A percentile compares a stretch with the other conserved stretches of the same genome.
phyloP scores from a whole-genome alignment of 2,329 filamentous ascomycete species.

The Stagonosporopsis vannaccii region DNA sequence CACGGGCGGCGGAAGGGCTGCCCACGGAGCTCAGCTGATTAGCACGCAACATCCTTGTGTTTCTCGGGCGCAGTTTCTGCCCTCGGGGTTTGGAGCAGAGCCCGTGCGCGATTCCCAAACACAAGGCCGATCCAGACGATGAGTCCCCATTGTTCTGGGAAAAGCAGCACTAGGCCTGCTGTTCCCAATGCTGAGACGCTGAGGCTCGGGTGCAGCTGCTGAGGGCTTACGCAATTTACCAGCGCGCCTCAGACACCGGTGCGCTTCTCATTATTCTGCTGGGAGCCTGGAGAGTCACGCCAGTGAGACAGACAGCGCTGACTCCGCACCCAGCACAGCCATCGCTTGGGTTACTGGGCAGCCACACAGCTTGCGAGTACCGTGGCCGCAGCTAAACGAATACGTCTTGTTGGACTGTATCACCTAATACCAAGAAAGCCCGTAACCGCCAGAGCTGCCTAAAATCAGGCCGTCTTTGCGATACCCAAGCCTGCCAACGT shows the following conservation, averaged over 20 bases:
- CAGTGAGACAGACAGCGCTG: not conserved
- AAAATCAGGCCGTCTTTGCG: conserved; percentile 8
- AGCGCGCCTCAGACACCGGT: conserved; percentile 11
- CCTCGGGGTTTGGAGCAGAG: conserved; percentile 4
- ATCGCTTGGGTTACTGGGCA: conserved; percentile 1
- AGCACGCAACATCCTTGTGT: not conserved
- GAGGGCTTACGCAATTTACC: conserved; percentile 6
- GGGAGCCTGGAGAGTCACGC: not conserved
- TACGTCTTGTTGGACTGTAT: not conserved
- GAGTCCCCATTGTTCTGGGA: conserved; percentile 4
- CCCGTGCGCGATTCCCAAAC: conserved; percentile 4
- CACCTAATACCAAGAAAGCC: not conserved
- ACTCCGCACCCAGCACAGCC: not conserved
- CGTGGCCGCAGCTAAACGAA: conserved; percentile 5
- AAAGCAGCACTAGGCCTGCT: not conserved
- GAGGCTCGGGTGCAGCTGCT: conserved; percentile 5
- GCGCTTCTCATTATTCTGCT: not conserved
- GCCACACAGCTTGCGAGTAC: conserved; percentile 12
- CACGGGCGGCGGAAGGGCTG: not conserved
- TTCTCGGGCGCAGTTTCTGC: conserved; percentile 6
- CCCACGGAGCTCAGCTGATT: conserved; percentile 9
- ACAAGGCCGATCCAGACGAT: conserved; percentile 3
- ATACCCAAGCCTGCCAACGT: conserved; percentile 20
- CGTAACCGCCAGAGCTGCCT: conserved; percentile 15
- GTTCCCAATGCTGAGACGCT: not conserved